Conservation (phyloP, 805 yeast species). For the Cyberlindnera lachancei region DNA sequence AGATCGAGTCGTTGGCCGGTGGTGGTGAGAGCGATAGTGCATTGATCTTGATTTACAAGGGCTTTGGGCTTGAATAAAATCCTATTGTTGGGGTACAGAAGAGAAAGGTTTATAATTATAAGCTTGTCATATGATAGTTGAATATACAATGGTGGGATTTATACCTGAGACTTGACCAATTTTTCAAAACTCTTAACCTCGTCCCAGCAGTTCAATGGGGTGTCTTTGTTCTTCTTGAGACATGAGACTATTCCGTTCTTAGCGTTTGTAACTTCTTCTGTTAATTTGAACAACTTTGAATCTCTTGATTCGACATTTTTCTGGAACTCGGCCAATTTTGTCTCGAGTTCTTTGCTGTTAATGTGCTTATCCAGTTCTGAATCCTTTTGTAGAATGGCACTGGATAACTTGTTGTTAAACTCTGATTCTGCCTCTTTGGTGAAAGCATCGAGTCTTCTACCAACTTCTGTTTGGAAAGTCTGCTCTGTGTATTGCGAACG, state of each 20-base stretch:
- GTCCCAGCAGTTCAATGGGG: conserved; percentile 75
- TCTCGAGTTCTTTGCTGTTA: conserved; percentile 29
- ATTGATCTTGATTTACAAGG: conserved; percentile 77
- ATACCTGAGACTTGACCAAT: conserved; percentile 41
- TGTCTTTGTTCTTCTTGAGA: conserved; percentile 50
- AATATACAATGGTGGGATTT: neutral
- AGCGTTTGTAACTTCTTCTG: conserved; percentile 35
- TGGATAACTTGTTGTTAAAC: conserved; percentile 43
- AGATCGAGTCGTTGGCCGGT: conserved; percentile 81
- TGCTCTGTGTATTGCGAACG: conserved; percentile 63
- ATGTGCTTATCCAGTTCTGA: conserved; percentile 24
- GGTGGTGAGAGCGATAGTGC: conserved; percentile 99
- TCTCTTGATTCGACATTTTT: conserved; percentile 29
- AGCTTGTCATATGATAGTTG: conserved; percentile 1
- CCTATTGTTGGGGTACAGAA: too few species aligned
- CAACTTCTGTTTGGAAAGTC: conserved; percentile 58
- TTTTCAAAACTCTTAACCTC: conserved; percentile 65
- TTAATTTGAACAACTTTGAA: conserved; percentile 26
- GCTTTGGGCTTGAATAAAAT: conserved; percentile 49
- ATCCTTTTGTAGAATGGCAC: conserved; percentile 30
- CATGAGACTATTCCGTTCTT: conserved; percentile 50
- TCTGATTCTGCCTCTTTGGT: conserved; percentile 43
- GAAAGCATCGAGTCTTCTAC: conserved; percentile 45
- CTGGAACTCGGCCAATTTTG: conserved; percentile 34
- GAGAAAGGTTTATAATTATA: neutral